A percentile compares a stretch with the other conserved stretches of the same genome.
phyloP scores from a whole-genome alignment of 164 flowering plant genomes.

The Aristolochia californica region DNA sequence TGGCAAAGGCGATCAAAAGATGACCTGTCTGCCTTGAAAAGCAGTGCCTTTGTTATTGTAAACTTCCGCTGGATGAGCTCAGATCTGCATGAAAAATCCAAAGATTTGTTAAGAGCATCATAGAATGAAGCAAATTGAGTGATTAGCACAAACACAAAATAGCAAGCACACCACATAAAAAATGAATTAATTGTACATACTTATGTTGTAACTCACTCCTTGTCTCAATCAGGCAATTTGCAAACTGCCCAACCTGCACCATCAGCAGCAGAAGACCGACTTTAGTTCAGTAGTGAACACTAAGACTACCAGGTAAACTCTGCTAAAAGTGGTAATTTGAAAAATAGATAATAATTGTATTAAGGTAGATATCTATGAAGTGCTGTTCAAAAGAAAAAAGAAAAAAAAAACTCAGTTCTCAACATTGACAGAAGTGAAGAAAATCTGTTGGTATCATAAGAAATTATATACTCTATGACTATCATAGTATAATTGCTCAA shows the following conservation, averaged over 20 bases:
- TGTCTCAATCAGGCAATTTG: slow-evolving; percentile 69
- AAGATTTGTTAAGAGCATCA: too few species aligned
- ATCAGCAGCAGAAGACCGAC: neutral
- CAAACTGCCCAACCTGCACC: slow-evolving; percentile 71
- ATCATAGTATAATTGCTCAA: too few species aligned
- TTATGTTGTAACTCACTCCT: slow-evolving; percentile 62
- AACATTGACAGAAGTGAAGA: neutral
- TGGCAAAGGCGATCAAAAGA: slow-evolving; percentile 68
- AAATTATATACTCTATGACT: too few species aligned
- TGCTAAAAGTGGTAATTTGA: too few species aligned
- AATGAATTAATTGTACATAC: slow-evolving; percentile 23
- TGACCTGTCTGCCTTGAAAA: slow-evolving; percentile 69
- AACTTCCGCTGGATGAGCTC: slow-evolving; percentile 57
- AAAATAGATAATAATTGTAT: too few species aligned
- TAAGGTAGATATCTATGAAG: too few species aligned
- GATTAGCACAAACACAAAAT: neutral
- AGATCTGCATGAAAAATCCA: slow-evolving; percentile 35
- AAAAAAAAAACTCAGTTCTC: neutral
- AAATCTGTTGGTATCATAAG: neutral
- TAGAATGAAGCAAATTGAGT: neutral
- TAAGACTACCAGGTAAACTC: neutral
- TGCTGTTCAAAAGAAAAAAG: too few species aligned
- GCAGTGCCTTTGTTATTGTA: slow-evolving; percentile 62
- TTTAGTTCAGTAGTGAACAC: neutral
- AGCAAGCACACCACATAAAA: neutral